Evolutionary conservation across 306 rosid species (phyloP), one percentile per base, ranked within the genome.

Genomic region (Gastrolobium villosum): DNA sequence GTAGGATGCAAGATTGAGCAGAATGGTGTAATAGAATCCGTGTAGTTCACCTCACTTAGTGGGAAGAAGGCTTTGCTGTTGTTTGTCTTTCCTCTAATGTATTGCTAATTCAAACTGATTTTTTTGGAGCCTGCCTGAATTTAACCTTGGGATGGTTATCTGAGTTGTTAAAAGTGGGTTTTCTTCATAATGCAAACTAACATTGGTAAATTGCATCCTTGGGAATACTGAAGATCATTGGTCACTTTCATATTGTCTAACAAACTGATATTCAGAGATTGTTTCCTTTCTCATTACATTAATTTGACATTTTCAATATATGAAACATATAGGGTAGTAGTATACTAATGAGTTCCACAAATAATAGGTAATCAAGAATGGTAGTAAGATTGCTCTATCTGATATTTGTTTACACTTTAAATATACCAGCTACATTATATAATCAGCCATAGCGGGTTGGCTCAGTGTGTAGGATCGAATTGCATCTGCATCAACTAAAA

Each of bases 191-290:
- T 35, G 11, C 31, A 62, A 62, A 62, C 36, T 6, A 20, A 60
- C 45, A 45, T n/a, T 40, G 9, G 53, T 7, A 52, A 75, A 5
- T 30, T 15, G 59, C 10, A n/a, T 53, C n/a, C 26, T 43, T 10
- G 46, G 52, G 49, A 66, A 34, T 20, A n/a, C 68, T 14, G 35
- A 54, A 39, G 53, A 53, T 52, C 40, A 30, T 52, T 31, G 46
- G 66, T 40, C 54, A 76, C 54, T 37, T 40, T 65, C 65, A 53
- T 52, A 65, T 56, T 35, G 53, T 62, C 37, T 63, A 48, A 37
- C 35, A 32, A 44, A 32, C 67, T 48, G 15, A 48, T 48, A 10
- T 70, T 60, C 2, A 3, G 35, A 36, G 67, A 20, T 6, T 50
- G 28, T 36, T 39, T 49, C 59, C 14, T 0, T 66, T 41, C 49